phyloP scores from a whole-genome alignment of 164 flowering plant species.

The Chimonanthus salicifolius region DNA sequence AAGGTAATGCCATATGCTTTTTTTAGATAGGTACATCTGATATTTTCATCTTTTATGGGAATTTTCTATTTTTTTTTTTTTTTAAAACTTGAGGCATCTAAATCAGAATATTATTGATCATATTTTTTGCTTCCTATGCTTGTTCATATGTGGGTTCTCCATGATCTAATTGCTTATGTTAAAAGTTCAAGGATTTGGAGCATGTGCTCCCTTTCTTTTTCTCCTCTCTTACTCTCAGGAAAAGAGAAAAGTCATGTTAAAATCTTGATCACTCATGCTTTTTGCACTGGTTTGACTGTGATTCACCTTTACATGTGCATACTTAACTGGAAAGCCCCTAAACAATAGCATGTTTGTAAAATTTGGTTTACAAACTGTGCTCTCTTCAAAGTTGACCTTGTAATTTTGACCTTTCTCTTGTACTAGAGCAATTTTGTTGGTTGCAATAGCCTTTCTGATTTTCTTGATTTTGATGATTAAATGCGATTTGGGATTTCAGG shows the following conservation, averaged over 20 bases:
- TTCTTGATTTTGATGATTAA: not conserved
- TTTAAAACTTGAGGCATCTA: too few species aligned
- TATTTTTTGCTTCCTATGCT: not conserved
- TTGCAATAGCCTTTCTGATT: not conserved
- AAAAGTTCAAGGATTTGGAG: too few species aligned
- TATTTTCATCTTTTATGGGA: not conserved
- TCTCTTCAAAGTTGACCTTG: not conserved
- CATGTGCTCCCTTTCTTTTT: too few species aligned
- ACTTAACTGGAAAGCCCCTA: not conserved
- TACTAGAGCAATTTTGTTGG: not conserved
- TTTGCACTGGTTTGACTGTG: not conserved
- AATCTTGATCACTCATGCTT: not conserved
- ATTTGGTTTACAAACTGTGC: too few species aligned
- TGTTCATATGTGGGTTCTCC: not conserved
- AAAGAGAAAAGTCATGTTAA: too few species aligned
- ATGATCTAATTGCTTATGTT: not conserved
- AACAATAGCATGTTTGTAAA: not conserved
- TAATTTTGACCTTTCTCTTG: not conserved
- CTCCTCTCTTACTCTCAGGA: too few species aligned
- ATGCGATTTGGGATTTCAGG: conserved; percentile 29
- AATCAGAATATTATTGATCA: too few species aligned
- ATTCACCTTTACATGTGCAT: too few species aligned
- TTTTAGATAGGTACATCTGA: not conserved
- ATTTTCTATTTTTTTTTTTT: too few species aligned
- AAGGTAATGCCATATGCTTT: conserved; percentile 22